Percentiles rank a stretch among this genome's conserved stretches.
phyloP scores from a whole-genome alignment of 495 filamentous ascomycete genomes.

The Penicillium chermesinum region DNA sequence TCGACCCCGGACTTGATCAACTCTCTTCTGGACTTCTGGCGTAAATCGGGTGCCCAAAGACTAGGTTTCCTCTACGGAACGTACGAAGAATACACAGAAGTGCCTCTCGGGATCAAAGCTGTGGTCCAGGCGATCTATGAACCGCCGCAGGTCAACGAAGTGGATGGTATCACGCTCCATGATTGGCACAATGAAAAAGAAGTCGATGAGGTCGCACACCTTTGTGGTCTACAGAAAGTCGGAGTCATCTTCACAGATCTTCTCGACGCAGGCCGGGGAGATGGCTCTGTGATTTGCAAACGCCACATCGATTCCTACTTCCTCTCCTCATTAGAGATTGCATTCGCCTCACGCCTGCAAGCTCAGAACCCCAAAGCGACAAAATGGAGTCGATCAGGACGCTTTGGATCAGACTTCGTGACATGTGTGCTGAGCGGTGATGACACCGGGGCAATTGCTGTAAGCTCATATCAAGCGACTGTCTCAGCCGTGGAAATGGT shows the following conservation, averaged over 20 bases:
- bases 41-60: constrained; percentile 70
- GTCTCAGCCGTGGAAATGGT: constrained; percentile 97
- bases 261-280: constrained; percentile 70
- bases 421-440: constrained; percentile 93
- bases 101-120: constrained; percentile 91
- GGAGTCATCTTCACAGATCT: constrained; percentile 96
- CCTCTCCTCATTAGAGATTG: constrained; percentile 86
- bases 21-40: constrained; percentile 85
- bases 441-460: constrained; percentile 77
- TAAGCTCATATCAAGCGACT: constrained; percentile 90
- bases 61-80: constrained; percentile 88
- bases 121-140: constrained; percentile 98
- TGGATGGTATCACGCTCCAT: constrained; percentile 84
- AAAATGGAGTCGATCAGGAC: constrained; percentile 94
- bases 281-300: constrained; percentile 88
- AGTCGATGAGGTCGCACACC: constrained; percentile 70
- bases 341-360: constrained; percentile 82
- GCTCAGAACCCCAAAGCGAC: constrained; percentile 82
- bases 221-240: constrained; percentile 85
- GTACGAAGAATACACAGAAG: constrained; percentile 86
- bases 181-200: constrained; percentile 86
- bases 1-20: constrained; percentile 76
- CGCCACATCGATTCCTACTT: constrained; percentile 94
- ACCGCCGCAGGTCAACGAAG: constrained; percentile 82
- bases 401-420: constrained; percentile 94